These are phyloP conservation scores for Leccinum truebloodii DNA, from an alignment of 768 basidiomycete species.

Conservation along the genomic window DNA sequence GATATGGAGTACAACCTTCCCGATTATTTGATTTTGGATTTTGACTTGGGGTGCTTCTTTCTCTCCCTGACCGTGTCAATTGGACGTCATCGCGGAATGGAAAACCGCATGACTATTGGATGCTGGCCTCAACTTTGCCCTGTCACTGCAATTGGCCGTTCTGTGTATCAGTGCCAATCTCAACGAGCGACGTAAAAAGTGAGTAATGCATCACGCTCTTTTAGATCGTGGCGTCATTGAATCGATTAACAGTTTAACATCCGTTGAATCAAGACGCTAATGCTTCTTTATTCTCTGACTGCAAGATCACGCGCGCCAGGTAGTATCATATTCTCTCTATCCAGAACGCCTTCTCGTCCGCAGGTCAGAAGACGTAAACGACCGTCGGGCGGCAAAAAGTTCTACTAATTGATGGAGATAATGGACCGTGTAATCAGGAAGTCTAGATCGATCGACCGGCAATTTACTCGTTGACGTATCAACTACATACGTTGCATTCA, in stretches of 20 bases:
- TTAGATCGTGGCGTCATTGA: slow-evolving; percentile 11
- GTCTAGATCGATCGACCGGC: neutral
- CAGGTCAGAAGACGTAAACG: slow-evolving; percentile 23
- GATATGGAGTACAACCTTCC: too few relatives aligned
- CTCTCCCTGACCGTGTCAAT: slow-evolving; percentile 18
- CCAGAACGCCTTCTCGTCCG: neutral
- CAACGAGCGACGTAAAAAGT: slow-evolving; percentile 23
- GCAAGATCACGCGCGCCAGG: slow-evolving; percentile 2
- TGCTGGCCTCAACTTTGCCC: neutral
- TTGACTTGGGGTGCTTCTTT: too few relatives aligned
- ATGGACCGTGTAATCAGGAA: neutral
- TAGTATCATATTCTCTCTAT: slow-evolving; percentile 7
- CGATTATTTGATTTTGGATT: too few relatives aligned
- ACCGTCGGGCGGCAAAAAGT: neutral
- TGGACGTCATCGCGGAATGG: slow-evolving; percentile 13
- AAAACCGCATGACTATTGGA: slow-evolving; percentile 10
- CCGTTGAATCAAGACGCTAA: neutral
- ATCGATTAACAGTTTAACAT: slow-evolving; percentile 6
- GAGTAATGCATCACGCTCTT: slow-evolving; percentile 5
- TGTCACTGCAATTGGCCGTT: neutral
- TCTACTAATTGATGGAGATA: slow-evolving; percentile 7
- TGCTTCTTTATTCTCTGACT: neutral
- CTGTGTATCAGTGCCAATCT: neutral
- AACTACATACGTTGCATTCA: slow-evolving; percentile 4
- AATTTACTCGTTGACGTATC: slow-evolving; percentile 3